Percentiles rank a stretch among this genome's conserved stretches.
Conservation (phyloP, 352 stramenopile species). For the Globisporangium rhizosaccharum region DNA sequence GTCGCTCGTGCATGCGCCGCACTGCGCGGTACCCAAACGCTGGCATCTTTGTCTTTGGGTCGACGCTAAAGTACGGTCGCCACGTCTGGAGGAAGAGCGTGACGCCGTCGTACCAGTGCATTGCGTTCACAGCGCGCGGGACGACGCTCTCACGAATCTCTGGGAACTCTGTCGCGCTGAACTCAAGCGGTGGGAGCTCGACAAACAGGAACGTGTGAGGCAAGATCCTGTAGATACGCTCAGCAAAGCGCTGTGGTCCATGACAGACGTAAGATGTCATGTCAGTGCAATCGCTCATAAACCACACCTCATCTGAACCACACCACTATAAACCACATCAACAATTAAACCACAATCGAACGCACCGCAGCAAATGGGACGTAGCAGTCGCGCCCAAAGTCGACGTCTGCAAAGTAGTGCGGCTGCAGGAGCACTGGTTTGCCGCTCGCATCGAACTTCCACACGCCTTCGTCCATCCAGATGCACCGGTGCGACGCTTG, state of each 20-base stretch:
- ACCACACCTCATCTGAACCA: background rate
- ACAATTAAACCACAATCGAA: slow-evolving; percentile 16
- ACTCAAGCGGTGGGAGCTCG: slow-evolving; percentile 76
- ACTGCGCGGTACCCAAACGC: slow-evolving; percentile 64
- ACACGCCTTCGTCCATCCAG: slow-evolving; percentile 82
- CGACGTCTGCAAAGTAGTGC: slow-evolving; percentile 62
- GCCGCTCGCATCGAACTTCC: slow-evolving; percentile 42
- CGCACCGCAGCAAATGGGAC: slow-evolving; percentile 67
- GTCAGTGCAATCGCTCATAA: too few relatives aligned
- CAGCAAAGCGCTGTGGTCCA: slow-evolving; percentile 32
- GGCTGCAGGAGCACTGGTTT: slow-evolving; percentile 45
- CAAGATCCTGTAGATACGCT: slow-evolving; percentile 52
- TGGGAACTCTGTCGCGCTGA: slow-evolving; percentile 60
- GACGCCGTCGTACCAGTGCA: slow-evolving; percentile 89
- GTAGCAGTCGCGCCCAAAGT: slow-evolving; percentile 81
- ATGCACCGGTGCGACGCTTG: slow-evolving; percentile 60
- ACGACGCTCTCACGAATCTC: slow-evolving; percentile 47
- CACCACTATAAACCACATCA: background rate
- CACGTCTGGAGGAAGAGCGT: slow-evolving; percentile 80
- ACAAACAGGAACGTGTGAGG: slow-evolving; percentile 70
- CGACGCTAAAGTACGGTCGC: slow-evolving; percentile 70
- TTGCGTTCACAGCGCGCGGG: slow-evolving; percentile 75
- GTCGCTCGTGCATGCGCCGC: slow-evolving; percentile 44
- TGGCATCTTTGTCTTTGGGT: slow-evolving; percentile 52
- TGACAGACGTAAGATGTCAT: background rate